Evolutionary conservation across 352 stramenopile species (phyloP).

Genomic region (Globisporangium cylindrosporum): DNA sequence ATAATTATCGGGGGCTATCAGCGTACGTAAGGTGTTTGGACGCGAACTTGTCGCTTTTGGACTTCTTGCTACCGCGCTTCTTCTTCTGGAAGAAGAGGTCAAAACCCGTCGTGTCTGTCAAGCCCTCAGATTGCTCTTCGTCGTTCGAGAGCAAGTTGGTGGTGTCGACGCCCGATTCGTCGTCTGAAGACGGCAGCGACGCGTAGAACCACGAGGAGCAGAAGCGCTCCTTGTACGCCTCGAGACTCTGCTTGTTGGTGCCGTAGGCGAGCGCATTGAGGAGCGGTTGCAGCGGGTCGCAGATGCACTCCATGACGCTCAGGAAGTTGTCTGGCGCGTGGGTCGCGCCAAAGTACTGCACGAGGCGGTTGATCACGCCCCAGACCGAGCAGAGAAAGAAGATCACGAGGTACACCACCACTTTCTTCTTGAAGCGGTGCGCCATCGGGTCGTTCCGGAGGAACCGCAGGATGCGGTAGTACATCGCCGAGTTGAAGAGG

Average conservation of each 20-base stretch:
- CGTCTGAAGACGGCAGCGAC: constrained; percentile 58
- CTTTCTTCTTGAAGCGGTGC: constrained; percentile 49
- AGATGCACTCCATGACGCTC: constrained; percentile 66
- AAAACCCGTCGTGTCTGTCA: constrained; percentile 5
- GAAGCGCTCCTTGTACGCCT: constrained; percentile 70
- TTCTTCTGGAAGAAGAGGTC: constrained; percentile 11
- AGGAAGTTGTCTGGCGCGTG: constrained; percentile 57
- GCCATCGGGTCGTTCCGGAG: constrained; percentile 64
- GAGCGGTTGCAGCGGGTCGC: constrained; percentile 65
- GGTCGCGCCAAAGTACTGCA: constrained; percentile 48
- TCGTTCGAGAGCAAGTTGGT: constrained; percentile 34
- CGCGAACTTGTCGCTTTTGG: constrained; percentile 2
- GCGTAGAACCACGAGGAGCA: constrained; percentile 62
- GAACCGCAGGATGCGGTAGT: constrained; percentile 60
- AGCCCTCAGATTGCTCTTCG: constrained; percentile 1
- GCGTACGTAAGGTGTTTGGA: constrained; percentile 7
- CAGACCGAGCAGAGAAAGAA: constrained; percentile 77
- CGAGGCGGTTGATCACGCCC: constrained; percentile 59
- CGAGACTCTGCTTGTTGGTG: constrained; percentile 68
- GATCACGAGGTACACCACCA: constrained; percentile 63
- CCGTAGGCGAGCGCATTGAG: constrained; percentile 67
- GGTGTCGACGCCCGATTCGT: constrained; percentile 58
- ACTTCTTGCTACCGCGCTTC: constrained; percentile 1
- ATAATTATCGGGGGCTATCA: constrained; percentile 10
- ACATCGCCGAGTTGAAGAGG: constrained; percentile 63